Conservation (phyloP, 176 grass and related monocot genomes). For the Triticum dicoccoides region DNA sequence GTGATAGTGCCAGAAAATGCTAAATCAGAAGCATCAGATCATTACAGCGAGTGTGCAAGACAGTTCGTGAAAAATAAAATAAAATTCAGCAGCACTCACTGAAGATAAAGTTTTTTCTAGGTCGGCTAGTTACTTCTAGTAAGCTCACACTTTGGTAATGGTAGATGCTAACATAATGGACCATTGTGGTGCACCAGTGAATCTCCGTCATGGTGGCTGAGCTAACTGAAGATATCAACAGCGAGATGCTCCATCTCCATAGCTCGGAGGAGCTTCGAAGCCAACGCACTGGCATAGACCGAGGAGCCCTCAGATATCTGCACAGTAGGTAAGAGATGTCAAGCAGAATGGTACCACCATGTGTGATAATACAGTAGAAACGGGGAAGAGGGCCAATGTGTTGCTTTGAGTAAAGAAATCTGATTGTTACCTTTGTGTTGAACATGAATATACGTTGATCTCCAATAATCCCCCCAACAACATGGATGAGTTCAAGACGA, state of each 20-base stretch:
- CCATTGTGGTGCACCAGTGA: conserved; percentile 17
- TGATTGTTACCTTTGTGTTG: conserved; percentile 63
- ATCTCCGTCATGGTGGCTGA: neutral
- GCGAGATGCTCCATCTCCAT: neutral
- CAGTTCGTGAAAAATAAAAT: neutral
- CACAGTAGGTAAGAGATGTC: conserved; percentile 23
- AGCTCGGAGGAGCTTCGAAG: conserved; percentile 3
- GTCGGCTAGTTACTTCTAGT: conserved; percentile 4
- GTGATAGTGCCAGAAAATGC: neutral
- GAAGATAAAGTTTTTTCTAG: neutral
- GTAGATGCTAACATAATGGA: neutral
- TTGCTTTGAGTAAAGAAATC: conserved; percentile 11
- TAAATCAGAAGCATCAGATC: conserved; percentile 18
- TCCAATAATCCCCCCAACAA: conserved; percentile 62
- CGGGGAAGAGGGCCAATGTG: neutral
- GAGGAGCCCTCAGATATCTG: conserved; percentile 12
- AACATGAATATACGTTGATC: conserved; percentile 90
- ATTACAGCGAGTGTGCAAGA: neutral
- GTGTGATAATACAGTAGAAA: neutral
- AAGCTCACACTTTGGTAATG: neutral
- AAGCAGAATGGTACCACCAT: neutral
- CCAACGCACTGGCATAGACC: neutral
- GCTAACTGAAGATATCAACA: neutral
- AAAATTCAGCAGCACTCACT: conserved; percentile 8
- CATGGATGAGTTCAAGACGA: conserved; percentile 67